Evolutionary conservation across 164 flowering plant genomes (phyloP), one percentile per base, ranked within the genome.

Genomic region (Vitis vinifera): DNA sequence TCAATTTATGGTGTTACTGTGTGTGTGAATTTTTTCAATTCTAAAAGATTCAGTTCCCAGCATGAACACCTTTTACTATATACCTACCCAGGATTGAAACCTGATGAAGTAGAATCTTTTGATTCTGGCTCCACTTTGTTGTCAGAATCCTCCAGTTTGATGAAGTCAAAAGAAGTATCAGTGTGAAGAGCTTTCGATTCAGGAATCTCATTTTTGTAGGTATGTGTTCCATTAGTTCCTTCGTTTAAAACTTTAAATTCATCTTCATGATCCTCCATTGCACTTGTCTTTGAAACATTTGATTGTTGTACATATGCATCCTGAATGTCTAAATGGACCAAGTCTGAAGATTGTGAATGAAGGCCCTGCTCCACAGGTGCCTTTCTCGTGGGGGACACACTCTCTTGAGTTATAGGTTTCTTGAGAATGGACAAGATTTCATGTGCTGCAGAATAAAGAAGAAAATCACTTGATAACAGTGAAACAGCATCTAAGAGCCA

Each of bases 381-480:
- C 30, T 73, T 65, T 57, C 47, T 63, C 23, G 44, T 5, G 29
- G 68, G 31, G 23, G 44, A 71, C 63, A 15, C 63, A 50, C 51
- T 74, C 19, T 57, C 72, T 30, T 14, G 53, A 74, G 61, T 62
- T 49, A 10, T 55, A 55, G 94, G 86, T 75, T 78, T 84, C 75
- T 77, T 85, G 68, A 93, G 87, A 78, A 79, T 71, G 62, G 84
- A 86, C 62, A 93, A 73, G 51, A 93, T 93, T 58, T 83, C 84
- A 53, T 61, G 16, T 57, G 83, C 98, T 93, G 90, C 83, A 79
- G 58, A 44, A 16, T 13, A 64, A 47, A 23, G 23, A 23, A 27
- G 16, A n/a, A 37, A 17, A 2, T 62, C 47, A 63, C 10, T 59
- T 71, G 14, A 50, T 11, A 64, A 52, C 59, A 55, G 53, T 27